phyloP scores from a whole-genome alignment of 148 eudicot species.

The Mesembryanthemum crystallinum region DNA sequence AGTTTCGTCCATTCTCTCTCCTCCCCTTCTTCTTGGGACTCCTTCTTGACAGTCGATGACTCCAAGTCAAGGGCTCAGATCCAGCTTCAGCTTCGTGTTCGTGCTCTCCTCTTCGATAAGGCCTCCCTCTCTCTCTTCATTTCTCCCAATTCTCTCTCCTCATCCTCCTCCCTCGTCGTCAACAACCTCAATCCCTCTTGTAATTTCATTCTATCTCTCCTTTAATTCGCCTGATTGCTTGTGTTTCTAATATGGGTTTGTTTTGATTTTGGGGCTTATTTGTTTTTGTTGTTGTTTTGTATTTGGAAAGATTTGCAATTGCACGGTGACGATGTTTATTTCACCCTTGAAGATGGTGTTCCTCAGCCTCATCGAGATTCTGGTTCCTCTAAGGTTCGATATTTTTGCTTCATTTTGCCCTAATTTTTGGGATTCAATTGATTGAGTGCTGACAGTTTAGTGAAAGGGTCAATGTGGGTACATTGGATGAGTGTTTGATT shows the following conservation, averaged over 20 bases:
- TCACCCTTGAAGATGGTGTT: conserved; percentile 67
- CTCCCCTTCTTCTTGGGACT: conserved; percentile 66
- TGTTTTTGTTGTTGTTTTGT: neutral
- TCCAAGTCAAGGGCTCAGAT: conserved; percentile 56
- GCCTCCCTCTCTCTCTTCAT: conserved; percentile 53
- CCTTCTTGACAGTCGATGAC: conserved; percentile 54
- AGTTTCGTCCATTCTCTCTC: conserved; percentile 55
- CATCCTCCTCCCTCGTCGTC: no score
- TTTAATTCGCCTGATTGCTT: no score
- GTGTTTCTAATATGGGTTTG: conserved; percentile 1
- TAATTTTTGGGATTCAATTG: neutral
- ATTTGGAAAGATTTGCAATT: conserved; percentile 72
- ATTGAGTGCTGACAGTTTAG: neutral
- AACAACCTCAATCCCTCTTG: conserved; percentile 66
- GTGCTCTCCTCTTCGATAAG: conserved; percentile 95
- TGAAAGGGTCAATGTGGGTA: neutral
- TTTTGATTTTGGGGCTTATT: neutral
- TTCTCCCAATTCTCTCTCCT: conserved; percentile 13
- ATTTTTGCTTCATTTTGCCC: neutral
- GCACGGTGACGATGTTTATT: conserved; percentile 94
- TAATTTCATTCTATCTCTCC: conserved; percentile 1
- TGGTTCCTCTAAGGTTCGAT: conserved; percentile 46
- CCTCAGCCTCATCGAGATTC: conserved; percentile 33
- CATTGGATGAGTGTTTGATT: neutral
- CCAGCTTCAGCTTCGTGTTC: conserved; percentile 76